Percentiles rank a stretch among this genome's conserved stretches.
Evolutionary conservation across 345 rosid genomes (phyloP).

Genomic region (Camelina laxa): DNA sequence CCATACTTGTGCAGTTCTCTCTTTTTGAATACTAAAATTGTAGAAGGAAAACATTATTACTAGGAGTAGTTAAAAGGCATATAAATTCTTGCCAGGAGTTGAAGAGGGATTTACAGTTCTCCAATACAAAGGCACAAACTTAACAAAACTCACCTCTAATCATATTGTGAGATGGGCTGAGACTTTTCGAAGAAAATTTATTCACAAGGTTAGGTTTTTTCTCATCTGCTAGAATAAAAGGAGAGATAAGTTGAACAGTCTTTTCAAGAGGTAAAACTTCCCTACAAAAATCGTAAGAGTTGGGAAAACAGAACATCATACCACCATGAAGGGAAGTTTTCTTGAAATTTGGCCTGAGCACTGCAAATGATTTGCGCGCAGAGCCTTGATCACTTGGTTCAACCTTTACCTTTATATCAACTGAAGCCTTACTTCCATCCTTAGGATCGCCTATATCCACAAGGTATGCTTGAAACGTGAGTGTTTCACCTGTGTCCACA

Average conservation of each 20-base stretch:
- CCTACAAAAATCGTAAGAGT: neutral
- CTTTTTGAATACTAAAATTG: constrained; percentile 69
- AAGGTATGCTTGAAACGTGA: constrained; percentile 64
- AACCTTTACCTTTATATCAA: constrained; percentile 32
- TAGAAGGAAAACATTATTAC: constrained; percentile 19
- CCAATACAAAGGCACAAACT: neutral
- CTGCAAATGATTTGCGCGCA: constrained; percentile 34
- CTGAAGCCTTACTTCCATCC: constrained; percentile 34
- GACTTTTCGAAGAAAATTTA: constrained; percentile 33
- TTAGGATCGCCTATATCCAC: constrained; percentile 75
- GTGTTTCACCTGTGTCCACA: constrained; percentile 57
- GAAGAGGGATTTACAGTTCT: neutral
- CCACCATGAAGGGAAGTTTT: constrained; percentile 53
- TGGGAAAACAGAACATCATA: constrained; percentile 22
- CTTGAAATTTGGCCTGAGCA: constrained; percentile 46
- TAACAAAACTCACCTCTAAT: constrained; percentile 75
- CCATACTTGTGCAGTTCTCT: constrained; percentile 63
- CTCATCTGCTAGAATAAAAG: constrained; percentile 34
- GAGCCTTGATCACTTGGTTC: constrained; percentile 35
- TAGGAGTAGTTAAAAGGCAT: neutral
- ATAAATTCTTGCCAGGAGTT: neutral
- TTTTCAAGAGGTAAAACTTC: constrained; percentile 7
- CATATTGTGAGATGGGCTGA: constrained; percentile 66
- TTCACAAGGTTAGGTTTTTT: constrained; percentile 42
- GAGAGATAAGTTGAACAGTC: neutral